These are phyloP conservation scores for Handroanthus guayacan DNA, from an alignment of 257 asterid species.

Conservation along the genomic window DNA sequence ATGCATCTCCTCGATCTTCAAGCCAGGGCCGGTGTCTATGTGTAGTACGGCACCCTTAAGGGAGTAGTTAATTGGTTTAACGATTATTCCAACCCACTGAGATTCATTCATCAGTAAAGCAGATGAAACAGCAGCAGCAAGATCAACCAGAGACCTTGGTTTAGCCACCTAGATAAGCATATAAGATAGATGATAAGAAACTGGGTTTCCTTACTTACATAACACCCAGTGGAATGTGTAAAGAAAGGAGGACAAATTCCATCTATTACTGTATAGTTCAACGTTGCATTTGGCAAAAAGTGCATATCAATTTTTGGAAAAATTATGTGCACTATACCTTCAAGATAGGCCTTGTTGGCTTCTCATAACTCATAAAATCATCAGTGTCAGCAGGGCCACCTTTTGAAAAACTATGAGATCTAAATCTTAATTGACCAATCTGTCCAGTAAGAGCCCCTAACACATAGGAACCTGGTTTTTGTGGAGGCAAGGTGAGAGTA, in stretches of 20 bases:
- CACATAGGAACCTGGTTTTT: conserved; percentile 95
- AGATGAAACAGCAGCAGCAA: conserved; percentile 93
- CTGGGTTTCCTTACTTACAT: conserved; percentile 2
- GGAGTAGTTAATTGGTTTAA: conserved; percentile 80
- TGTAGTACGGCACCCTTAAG: conserved; percentile 91
- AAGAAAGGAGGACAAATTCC: not conserved
- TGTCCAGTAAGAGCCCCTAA: conserved; percentile 97
- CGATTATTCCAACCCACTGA: conserved; percentile 93
- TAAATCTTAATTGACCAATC: conserved; percentile 93
- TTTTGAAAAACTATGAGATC: conserved; percentile 97
- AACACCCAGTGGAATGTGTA: conserved; percentile 16
- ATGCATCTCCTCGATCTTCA: conserved; percentile 73
- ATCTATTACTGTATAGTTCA: conserved; percentile 8
- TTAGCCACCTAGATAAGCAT: conserved; percentile 69
- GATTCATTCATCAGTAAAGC: conserved; percentile 92
- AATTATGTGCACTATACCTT: conserved; percentile 59
- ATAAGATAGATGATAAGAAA: conserved; percentile 16
- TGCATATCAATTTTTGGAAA: conserved; percentile 25
- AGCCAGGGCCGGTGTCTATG: conserved; percentile 95
- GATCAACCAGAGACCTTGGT: conserved; percentile 96
- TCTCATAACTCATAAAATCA: conserved; percentile 97
- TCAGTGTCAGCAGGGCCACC: conserved; percentile 94
- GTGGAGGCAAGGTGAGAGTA: conserved; percentile 85
- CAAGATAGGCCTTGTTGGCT: conserved; percentile 94
- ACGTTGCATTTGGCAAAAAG: conserved; percentile 33